Evolutionary conservation across 2,329 filamentous ascomycete species (phyloP).

Genomic region (Hymenoscyphus salicellus): DNA sequence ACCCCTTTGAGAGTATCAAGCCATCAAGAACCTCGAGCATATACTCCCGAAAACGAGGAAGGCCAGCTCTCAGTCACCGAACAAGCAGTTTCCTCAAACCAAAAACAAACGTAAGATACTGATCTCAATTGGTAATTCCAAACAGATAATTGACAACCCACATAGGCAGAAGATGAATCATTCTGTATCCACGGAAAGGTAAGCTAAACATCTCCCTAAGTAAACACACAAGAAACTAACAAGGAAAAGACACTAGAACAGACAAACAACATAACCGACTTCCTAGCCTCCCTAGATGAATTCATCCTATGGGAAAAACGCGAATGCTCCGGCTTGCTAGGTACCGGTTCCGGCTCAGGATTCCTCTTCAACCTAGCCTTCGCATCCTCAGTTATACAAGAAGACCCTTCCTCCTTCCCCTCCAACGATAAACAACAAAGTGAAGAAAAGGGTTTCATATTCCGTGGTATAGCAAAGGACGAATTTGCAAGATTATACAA

Average conservation of each 20-base stretch:
- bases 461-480: neutral
- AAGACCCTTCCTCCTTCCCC: neutral
- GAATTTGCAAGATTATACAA: neutral
- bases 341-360: neutral
- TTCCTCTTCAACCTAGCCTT: neutral
- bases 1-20: neutral
- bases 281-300: neutral
- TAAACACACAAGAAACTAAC: neutral
- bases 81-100: conserved; percentile 1
- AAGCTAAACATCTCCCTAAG: neutral
- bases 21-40: neutral
- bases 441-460: neutral
- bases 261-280: neutral
- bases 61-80: neutral
- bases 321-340: neutral
- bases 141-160: neutral
- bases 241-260: neutral
- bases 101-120: neutral
- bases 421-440: neutral
- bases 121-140: no score
- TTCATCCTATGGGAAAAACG: conserved; percentile 2
- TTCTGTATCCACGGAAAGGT: neutral
- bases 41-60: neutral
- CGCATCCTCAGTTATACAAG: neutral
- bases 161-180: neutral